phyloP scores from a whole-genome alignment of 345 rosid species.

The Arabis hirsuta region DNA sequence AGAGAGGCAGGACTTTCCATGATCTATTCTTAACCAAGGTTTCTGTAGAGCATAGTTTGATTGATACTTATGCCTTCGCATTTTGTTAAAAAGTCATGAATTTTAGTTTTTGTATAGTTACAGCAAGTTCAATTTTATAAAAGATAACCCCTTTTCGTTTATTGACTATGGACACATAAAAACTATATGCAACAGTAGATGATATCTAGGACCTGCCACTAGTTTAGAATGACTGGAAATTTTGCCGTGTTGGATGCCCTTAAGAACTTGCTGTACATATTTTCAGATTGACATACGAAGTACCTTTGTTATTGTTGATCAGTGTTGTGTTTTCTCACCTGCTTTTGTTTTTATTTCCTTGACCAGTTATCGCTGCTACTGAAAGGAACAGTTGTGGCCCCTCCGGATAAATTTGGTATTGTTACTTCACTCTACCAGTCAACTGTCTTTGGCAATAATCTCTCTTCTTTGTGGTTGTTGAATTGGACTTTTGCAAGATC shows the following conservation, averaged over 20 bases:
- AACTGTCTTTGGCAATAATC: slow-evolving; percentile 9
- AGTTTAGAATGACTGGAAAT: slow-evolving; percentile 5
- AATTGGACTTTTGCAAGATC: slow-evolving; percentile 17
- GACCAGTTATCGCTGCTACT: slow-evolving; percentile 77
- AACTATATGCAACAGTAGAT: neutral
- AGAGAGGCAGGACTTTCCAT: slow-evolving; percentile 84
- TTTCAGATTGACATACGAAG: slow-evolving; percentile 38
- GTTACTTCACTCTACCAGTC: slow-evolving; percentile 20
- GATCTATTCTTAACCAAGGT: slow-evolving; percentile 94
- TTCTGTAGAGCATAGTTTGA: slow-evolving; percentile 13
- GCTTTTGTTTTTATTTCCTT: slow-evolving; percentile 25
- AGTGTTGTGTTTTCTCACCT: slow-evolving; percentile 33
- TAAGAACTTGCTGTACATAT: slow-evolving; percentile 8
- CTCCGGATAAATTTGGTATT: slow-evolving; percentile 97
- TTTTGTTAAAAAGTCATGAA: neutral
- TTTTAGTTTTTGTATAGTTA: slow-evolving; percentile 6
- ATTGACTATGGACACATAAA: neutral
- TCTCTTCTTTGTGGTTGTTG: neutral
- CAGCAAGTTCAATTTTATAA: neutral
- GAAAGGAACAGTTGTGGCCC: slow-evolving; percentile 97
- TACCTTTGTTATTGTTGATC: slow-evolving; percentile 23
- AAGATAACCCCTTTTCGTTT: neutral
- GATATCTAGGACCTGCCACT: slow-evolving; percentile 11
- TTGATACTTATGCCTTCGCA: neutral
- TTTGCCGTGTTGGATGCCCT: slow-evolving; percentile 8